Evolutionary conservation across 2,329 filamentous ascomycete genomes (phyloP).

Genomic region (Fonsecaea pedrosoi): DNA sequence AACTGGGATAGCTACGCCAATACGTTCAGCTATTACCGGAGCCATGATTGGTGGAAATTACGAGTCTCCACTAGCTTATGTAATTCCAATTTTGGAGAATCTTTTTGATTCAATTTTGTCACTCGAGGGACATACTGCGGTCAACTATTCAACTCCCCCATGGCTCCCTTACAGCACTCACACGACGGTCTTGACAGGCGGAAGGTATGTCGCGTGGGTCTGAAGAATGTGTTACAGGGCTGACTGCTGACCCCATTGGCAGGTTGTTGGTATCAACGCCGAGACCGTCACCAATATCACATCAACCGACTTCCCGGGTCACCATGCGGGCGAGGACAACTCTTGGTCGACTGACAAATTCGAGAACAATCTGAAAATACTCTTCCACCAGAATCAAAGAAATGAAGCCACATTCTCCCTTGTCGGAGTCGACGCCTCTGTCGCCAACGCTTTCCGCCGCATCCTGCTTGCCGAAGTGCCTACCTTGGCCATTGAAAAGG

Average conservation of each 20-base stretch:
- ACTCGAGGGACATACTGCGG: background rate
- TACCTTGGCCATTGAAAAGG: constrained; percentile 89
- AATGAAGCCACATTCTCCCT: constrained; percentile 87
- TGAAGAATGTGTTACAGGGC: background rate
- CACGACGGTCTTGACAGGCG: constrained; percentile 35
- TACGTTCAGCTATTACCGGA: constrained; percentile 6
- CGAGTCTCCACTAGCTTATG: background rate
- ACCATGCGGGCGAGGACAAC: constrained; percentile 87
- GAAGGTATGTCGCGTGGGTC: constrained; percentile 29
- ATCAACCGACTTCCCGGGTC: constrained; percentile 89
- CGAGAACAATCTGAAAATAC: constrained; percentile 69
- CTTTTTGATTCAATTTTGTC: constrained; percentile 1
- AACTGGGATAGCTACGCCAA: constrained; percentile 11
- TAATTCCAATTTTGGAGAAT: constrained; percentile 1
- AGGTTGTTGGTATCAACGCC: constrained; percentile 76
- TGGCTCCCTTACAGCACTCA: constrained; percentile 32
- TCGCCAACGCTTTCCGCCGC: constrained; percentile 96
- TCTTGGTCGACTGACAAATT: constrained; percentile 79
- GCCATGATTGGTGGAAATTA: background rate
- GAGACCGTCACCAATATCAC: constrained; percentile 90
- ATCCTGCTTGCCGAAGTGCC: constrained; percentile 95
- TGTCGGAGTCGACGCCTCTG: constrained; percentile 85
- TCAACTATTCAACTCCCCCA: constrained; percentile 22
- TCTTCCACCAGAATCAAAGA: constrained; percentile 82
- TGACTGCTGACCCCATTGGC: constrained; percentile 3